Base-by-base conservation (phyloP, 208 protist genomes). In the Herpetomonas samuelpessoai region DNA sequence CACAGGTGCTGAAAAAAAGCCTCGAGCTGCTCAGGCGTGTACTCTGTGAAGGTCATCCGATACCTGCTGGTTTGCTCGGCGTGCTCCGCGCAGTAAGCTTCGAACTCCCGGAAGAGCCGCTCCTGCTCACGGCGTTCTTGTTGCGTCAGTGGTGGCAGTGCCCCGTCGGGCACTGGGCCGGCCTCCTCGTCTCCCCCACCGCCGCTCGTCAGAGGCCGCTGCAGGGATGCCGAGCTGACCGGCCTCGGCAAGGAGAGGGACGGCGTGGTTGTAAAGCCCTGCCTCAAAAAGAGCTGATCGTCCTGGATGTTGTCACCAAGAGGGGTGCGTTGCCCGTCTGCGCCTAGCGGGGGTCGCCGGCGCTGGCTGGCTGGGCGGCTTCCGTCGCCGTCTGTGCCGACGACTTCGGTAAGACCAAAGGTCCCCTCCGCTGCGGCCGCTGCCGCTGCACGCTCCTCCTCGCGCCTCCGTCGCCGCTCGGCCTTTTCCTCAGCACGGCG, bases 1-100 rank as follows among this genome's bases (percentile, higher is more conserved):
- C 71, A 64, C 25, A 94, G 66, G 38, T 91, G 68, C 3, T 62
- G 66, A 54, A 86, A 91, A 56, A 94, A 94, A 53, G 78, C 68
- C 19, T 83, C 66, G 12, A 94, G 64, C 62, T 83, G 82, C 47
- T 77, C 67, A 19, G 60, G 59, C 9, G 84, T 88, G 69, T 91
- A 88, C 25, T 80, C 71, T 21, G 52, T 60, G 54, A 85, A 71
- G 53, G 68, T 64, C 35, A 77, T 62, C 47, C 70, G 66, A 64
- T 76, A 81, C 50, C 65, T 63, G 28, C 72, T 62, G 0, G 51
- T 41, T 0, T 64, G 45, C 6, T 57, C 71, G 14, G 58, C 57
- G 45, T 65, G 58, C 14, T 68, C 41, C 1, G 46, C 45, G 53
- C 53, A 68, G 68, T 72, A 88, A 9, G 19, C 67, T 57, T 86